A percentile compares a stretch with the other conserved stretches of the same genome.
Evolutionary conservation across 2,329 filamentous ascomycete species (phyloP).

Genomic region (Clarireedia hainanense): DNA sequence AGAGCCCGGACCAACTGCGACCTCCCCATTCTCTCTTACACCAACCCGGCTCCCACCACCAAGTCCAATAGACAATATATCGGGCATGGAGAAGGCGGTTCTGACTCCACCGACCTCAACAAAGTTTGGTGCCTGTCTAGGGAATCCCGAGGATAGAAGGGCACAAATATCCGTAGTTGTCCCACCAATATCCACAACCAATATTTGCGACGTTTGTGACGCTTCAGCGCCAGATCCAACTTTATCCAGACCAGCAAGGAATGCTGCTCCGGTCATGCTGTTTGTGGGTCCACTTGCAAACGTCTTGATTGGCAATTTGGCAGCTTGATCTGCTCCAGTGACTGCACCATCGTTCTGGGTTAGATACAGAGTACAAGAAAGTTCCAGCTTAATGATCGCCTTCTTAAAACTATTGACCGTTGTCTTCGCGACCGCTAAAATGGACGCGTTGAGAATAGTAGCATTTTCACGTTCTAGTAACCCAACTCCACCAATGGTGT

Average conservation of each 20-base stretch:
- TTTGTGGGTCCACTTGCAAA: slow-evolving; percentile 56
- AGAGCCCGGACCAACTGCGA: slow-evolving; percentile 45
- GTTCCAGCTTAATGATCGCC: slow-evolving; percentile 41
- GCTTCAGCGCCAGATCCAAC: slow-evolving; percentile 39
- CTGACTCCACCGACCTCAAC: slow-evolving; percentile 48
- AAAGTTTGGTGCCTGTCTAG: slow-evolving; percentile 49
- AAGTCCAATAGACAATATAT: slow-evolving; percentile 42
- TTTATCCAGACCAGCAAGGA: slow-evolving; percentile 37
- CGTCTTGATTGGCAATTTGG: slow-evolving; percentile 47
- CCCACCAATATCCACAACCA: slow-evolving; percentile 40
- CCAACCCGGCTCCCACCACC: too few relatives aligned
- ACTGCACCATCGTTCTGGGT: slow-evolving; percentile 57
- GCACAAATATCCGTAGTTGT: slow-evolving; percentile 52
- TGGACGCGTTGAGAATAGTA: slow-evolving; percentile 53
- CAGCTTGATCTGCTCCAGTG: slow-evolving; percentile 42
- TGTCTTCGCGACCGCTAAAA: slow-evolving; percentile 45
- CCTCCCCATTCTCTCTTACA: slow-evolving; percentile 36
- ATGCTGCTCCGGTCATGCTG: slow-evolving; percentile 53
- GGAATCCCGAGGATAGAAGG: slow-evolving; percentile 47
- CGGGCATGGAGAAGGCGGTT: slow-evolving; percentile 48
- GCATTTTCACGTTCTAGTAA: slow-evolving; percentile 54
- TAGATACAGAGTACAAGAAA: slow-evolving; percentile 47
- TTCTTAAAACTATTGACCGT: slow-evolving; percentile 47
- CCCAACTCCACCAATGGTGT: slow-evolving; percentile 40
- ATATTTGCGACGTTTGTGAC: too few relatives aligned